A percentile compares a stretch with the other conserved stretches of the same genome.
Evolutionary conservation across 768 basidiomycete species (phyloP).

Genomic region (Tephrocybe rancida): DNA sequence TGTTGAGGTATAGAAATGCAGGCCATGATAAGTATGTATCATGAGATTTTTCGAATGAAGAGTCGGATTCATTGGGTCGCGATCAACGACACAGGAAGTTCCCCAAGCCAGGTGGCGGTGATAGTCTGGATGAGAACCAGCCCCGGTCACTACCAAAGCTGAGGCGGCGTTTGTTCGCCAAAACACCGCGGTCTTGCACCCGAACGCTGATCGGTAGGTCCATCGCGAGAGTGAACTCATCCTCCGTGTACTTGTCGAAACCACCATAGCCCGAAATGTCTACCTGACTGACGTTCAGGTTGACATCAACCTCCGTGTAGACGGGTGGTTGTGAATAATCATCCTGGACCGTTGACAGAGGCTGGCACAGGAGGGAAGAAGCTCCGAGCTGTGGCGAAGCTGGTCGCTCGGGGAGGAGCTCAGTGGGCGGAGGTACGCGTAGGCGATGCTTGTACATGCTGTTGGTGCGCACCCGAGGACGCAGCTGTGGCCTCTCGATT

Average conservation of each 20-base stretch:
- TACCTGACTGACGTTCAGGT: slow-evolving; percentile 20
- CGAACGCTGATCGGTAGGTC: slow-evolving; percentile 33
- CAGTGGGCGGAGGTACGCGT: slow-evolving; percentile 16
- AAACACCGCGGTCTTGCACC: slow-evolving; percentile 7
- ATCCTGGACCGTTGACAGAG: slow-evolving; percentile 10
- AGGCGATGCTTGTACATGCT: slow-evolving; percentile 33
- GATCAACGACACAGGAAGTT: slow-evolving; percentile 7
- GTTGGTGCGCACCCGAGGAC: slow-evolving; percentile 34
- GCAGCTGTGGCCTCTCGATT: slow-evolving; percentile 27
- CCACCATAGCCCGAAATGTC: slow-evolving; percentile 17
- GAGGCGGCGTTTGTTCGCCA: slow-evolving; percentile 10
- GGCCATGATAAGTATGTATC: not conserved
- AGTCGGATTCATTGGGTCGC: not conserved
- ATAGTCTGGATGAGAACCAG: slow-evolving; percentile 14
- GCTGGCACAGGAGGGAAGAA: slow-evolving; percentile 25
- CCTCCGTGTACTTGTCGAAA: slow-evolving; percentile 24
- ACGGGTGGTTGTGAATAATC: slow-evolving; percentile 16
- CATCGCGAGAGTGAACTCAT: slow-evolving; percentile 50
- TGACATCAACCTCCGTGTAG: slow-evolving; percentile 23
- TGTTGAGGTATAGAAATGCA: not conserved
- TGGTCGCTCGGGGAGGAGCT: not conserved
- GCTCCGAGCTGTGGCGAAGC: slow-evolving; percentile 11
- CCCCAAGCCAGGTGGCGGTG: slow-evolving; percentile 2
- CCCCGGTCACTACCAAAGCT: slow-evolving; percentile 7
- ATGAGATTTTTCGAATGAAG: not conserved